phyloP scores from a whole-genome alignment of 495 filamentous ascomycete species.

The Penicillium simplicissimum region DNA sequence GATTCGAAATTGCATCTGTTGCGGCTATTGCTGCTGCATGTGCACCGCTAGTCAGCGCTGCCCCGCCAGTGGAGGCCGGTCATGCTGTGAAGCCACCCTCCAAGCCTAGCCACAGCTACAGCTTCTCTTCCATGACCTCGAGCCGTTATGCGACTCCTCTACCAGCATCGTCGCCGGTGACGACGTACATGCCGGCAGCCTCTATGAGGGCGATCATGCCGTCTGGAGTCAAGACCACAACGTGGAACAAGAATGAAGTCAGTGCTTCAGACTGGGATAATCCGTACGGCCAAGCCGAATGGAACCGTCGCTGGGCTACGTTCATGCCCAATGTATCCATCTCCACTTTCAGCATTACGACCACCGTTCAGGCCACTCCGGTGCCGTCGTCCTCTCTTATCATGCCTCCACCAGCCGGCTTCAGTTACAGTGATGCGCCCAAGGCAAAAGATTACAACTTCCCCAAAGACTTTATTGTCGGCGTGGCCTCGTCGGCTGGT shows the following conservation, averaged over 20 bases:
- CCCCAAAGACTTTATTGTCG: not conserved
- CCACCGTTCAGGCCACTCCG: not conserved
- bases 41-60: not conserved
- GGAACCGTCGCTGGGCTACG: slow-evolving; percentile 7
- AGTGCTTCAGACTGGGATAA: slow-evolving; percentile 9
- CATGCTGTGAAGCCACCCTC: not conserved
- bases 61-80: not conserved
- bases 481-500: not conserved
- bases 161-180: not conserved
- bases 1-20: not conserved
- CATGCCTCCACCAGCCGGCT: not conserved
- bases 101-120: not conserved
- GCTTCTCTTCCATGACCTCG: slow-evolving; percentile 1
- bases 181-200: not conserved
- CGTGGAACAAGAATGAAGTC: slow-evolving; percentile 7
- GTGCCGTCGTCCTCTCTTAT: not conserved
- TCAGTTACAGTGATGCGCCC: not conserved
- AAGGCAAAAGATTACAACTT: not conserved
- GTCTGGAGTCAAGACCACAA: not conserved
- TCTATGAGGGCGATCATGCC: not conserved
- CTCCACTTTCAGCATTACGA: not conserved
- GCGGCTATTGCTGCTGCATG: not conserved
- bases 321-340: slow-evolving; percentile 9
- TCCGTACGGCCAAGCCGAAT: slow-evolving; percentile 8
- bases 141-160: not conserved